Base-by-base conservation (phyloP, 1,139 yeast species). In the Suhomyces bokatorum region DNA sequence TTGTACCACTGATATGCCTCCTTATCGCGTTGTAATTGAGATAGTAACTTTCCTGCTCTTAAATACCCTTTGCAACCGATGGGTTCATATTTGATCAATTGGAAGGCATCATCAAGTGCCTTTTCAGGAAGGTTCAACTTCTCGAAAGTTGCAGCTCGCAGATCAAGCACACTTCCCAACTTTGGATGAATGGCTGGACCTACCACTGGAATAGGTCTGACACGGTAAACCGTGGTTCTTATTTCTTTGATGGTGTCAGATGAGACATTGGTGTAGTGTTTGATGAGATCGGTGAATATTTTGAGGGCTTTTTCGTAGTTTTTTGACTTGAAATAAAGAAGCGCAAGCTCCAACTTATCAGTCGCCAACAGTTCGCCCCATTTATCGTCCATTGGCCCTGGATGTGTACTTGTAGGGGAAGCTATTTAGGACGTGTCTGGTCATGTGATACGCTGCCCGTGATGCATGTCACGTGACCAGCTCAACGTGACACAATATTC, bases 61-160 rank as follows among this genome's bases (percentile, higher is more conserved):
- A 84, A 62, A 53, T 83, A 83, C 1, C 87, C 84, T 57, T 79
- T 83, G 51, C 83, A 70, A 35, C 81, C 76, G 36, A 73, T 63
- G 0, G 87, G 86, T 39, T 82, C 86, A 2, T 69, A 44, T 15
- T 61, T 56, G 3, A 77, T 63, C 52, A 78, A 62, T 35, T 55
- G 63, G 27, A 67, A 60, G 0, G 81, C 77, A 47, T 80, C 85
- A 22, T 54, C 53, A 35, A 77, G 55, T 0, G 87, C 84, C 20
- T 61, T 61, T 0, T 59, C 60, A 2, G 62, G 35, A 14, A 70
- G 64, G 2, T 66, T 66, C 42, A 81, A 48, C 54, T 80, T 82
- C 54, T 81, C 84, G 57, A 67, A 72, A 0, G 83, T 74, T 0
- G 88, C 87, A 1, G 87, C 81, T 24, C 87, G 57, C 50, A 55